phyloP scores from a whole-genome alignment of 495 filamentous ascomycete genomes.

The Hyphodiscus hymeniophilus region DNA sequence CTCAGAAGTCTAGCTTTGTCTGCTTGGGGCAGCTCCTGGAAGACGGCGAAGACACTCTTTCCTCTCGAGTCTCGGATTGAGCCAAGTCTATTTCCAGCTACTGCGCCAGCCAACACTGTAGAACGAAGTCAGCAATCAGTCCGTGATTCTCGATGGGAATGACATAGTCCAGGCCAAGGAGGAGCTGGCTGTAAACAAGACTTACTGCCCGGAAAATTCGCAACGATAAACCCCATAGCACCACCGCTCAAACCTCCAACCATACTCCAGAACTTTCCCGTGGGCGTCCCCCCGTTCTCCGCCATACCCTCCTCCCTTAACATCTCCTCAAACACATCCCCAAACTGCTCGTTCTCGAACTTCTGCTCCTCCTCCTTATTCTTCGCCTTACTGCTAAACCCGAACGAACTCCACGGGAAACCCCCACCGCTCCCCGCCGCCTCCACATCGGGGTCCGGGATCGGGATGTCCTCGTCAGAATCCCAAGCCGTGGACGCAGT shows the following conservation, averaged over 20 bases:
- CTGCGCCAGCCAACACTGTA: constrained; percentile 83
- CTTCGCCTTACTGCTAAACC: constrained; percentile 38
- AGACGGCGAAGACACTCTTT: constrained; percentile 88
- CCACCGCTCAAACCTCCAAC: constrained; percentile 82
- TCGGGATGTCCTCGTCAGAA: constrained; percentile 50
- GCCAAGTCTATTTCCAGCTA: constrained; percentile 85
- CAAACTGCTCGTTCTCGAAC: constrained; percentile 69
- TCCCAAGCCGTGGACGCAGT: constrained; percentile 34
- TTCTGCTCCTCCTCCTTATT: constrained; percentile 33
- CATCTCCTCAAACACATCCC: constrained; percentile 95
- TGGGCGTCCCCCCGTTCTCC: constrained; percentile 47
- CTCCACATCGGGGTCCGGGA: constrained; percentile 22
- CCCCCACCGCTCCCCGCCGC: constrained; percentile 14
- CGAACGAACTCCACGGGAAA: constrained; percentile 57
- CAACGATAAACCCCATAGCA: constrained; percentile 89
- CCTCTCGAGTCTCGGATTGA: constrained; percentile 82
- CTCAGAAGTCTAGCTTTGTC: constrained; percentile 73
- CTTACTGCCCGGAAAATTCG: constrained; percentile 82
- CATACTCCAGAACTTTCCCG: constrained; percentile 74
- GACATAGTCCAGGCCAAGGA: no score
- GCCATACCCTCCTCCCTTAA: constrained; percentile 85
- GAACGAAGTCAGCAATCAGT: no score
- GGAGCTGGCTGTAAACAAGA: no score
- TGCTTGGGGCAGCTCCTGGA: constrained; percentile 62
- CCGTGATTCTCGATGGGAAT: no score